Percentiles rank a stretch among this genome's conserved stretches.
Conservation (phyloP, 129 eudicot species). For the Heracleum sosnowskyi region DNA sequence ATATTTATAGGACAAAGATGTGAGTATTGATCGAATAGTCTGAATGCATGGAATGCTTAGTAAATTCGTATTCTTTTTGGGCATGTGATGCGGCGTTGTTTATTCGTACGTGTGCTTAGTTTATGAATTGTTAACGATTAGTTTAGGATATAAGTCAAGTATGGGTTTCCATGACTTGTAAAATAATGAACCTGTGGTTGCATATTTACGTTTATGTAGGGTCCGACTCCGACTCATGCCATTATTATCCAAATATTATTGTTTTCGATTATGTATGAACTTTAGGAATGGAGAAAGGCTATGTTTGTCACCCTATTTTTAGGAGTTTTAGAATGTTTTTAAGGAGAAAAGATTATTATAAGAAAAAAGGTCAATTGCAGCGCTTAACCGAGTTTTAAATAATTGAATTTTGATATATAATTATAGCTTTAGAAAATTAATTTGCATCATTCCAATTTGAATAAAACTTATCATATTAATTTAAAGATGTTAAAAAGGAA, state of each 20-base stretch:
- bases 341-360: too few species aligned
- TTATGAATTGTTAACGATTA: too few species aligned
- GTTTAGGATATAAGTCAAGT: background rate
- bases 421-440: too few species aligned
- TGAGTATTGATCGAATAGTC: background rate
- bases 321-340: too few species aligned
- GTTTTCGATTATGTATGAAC: background rate
- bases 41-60: background rate
- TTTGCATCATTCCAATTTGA: too few species aligned
- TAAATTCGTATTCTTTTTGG: background rate
- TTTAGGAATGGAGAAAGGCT: background rate
- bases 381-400: too few species aligned
- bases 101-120: background rate
- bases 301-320: background rate
- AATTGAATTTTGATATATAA: too few species aligned
- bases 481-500: too few species aligned
- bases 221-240: background rate
- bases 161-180: background rate
- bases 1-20: background rate
- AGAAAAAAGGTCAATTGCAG: too few species aligned
- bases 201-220: background rate
- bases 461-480: too few species aligned
- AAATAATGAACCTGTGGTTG: background rate
- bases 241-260: background rate
- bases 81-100: slow-evolving; percentile 9